Evolutionary conservation across 2,329 filamentous ascomycete genomes (phyloP).

Genomic region (Alternaria dauci): DNA sequence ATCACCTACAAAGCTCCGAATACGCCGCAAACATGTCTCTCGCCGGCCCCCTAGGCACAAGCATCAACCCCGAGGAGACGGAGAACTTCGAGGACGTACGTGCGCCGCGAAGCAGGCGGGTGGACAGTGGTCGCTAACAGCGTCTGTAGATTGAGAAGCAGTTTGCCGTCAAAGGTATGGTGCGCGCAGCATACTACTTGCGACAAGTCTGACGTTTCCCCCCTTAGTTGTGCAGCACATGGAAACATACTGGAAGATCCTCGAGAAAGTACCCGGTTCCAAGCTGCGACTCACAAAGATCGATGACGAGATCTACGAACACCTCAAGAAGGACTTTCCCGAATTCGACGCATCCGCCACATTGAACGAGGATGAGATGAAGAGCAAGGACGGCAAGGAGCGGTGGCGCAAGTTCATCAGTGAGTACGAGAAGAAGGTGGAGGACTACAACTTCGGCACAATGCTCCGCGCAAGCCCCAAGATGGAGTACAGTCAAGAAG

Average conservation of each 20-base stretch:
- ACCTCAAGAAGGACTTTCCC: slow-evolving; percentile 87
- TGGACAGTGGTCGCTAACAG: slow-evolving; percentile 32
- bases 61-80: slow-evolving; percentile 63
- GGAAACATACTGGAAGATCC: slow-evolving; percentile 95
- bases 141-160: slow-evolving; percentile 89
- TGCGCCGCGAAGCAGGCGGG: slow-evolving; percentile 17
- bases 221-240: slow-evolving; percentile 85
- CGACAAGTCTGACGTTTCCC: slow-evolving; percentile 20
- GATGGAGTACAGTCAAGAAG: slow-evolving; percentile 84
- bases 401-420: slow-evolving; percentile 95
- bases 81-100: slow-evolving; percentile 75
- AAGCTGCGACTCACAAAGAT: slow-evolving; percentile 88
- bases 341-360: slow-evolving; percentile 85
- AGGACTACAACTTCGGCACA: slow-evolving; percentile 98
- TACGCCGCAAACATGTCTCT: slow-evolving; percentile 46
- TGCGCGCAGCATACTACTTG: not conserved
- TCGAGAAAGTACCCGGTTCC: slow-evolving; percentile 90
- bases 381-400: slow-evolving; percentile 95
- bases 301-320: slow-evolving; percentile 92
- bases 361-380: slow-evolving; percentile 93
- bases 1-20: not conserved
- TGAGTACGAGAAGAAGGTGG: slow-evolving; percentile 91
- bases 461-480: slow-evolving; percentile 83
- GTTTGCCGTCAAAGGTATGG: slow-evolving; percentile 90
- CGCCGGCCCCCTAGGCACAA: slow-evolving; percentile 33